A percentile compares a stretch with the other conserved stretches of the same genome.
Evolutionary conservation across 106 monocot species (phyloP).

Genomic region (Triglochin maritima): DNA sequence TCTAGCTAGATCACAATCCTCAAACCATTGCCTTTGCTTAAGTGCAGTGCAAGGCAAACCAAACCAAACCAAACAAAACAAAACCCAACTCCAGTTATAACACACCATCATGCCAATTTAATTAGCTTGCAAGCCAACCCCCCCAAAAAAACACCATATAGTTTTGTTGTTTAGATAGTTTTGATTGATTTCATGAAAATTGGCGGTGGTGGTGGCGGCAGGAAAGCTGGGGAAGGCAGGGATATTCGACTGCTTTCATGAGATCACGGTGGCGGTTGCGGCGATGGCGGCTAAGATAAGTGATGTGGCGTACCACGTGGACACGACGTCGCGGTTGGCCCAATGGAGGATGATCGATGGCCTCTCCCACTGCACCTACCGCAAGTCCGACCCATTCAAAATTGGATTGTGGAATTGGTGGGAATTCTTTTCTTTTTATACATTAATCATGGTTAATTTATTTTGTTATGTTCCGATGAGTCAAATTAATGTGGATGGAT

Average conservation of each 20-base stretch:
- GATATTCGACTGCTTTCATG: conserved; percentile 69
- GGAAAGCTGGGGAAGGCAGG: conserved; percentile 67
- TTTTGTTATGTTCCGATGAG: not conserved
- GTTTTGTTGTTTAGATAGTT: not conserved
- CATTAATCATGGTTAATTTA: not conserved
- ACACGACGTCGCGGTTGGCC: conserved; percentile 65
- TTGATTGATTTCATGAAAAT: not conserved
- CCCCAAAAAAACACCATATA: too few species aligned
- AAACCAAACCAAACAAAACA: too few species aligned
- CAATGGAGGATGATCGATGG: conserved; percentile 86
- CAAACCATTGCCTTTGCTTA: not conserved
- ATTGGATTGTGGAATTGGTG: conserved; percentile 90
- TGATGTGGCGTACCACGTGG: conserved; percentile 49
- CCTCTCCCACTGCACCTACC: conserved; percentile 48
- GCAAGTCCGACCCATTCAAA: conserved; percentile 78
- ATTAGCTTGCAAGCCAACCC: too few species aligned
- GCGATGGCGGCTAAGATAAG: conserved; percentile 40
- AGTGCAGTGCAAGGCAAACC: too few species aligned
- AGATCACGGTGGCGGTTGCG: conserved; percentile 55
- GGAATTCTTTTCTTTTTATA: not conserved
- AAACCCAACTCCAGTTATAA: too few species aligned
- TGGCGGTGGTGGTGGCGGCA: conserved; percentile 3
- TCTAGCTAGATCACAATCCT: not conserved
- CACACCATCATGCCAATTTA: too few species aligned
- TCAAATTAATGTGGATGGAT: not conserved